Base-by-base conservation (phyloP, 768 basidiomycete genomes). In the Goffeauzyma gilvescens region DNA sequence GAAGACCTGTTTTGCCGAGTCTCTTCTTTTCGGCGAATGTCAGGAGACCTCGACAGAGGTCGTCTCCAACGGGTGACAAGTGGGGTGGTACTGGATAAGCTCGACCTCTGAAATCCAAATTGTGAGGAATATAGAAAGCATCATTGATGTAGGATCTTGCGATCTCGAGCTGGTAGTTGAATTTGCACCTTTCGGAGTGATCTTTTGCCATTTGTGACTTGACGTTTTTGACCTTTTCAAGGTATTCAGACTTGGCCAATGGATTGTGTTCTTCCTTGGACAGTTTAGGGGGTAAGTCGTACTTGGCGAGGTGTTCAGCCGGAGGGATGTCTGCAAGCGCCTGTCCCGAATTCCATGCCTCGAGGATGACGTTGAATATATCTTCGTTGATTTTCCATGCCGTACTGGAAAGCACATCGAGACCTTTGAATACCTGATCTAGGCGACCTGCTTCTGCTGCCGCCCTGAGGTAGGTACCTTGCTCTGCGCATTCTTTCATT, bases 91-190 rank as follows among this genome's bases (percentile, higher is more conserved):
- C 78, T 9, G 93, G 90, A 59, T 98, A 98, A 0, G 90, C 86
- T 40, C 90, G 79, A 6, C 93, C 93, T 46, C 90, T 77, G 71
- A 96, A 98, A 65, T 98, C 93, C 54, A 95, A 69, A 62, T 93
- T 95, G 63, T 96, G 90, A 0, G 90, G 89, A 38, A 89, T 70
- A 65, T 85, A 96, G 60, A 96, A 78, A 0, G 68, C 75, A 52
- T 93, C 90, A 42, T 75, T 75, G 38, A 89, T 68, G 71, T 89
- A 93, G 39, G 87, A 78, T 38, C 81, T 73, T 7, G 86, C 87
- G 54, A 95, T 90, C 66, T 96, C 90, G 44, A 98, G 76, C 62
- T 87, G 90, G 64, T 95, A 95, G 60, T 95, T 96, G 35, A 87
- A 76, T 56, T 71, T 81, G 61, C 90, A 96, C 32, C 90, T 71